Evolutionary conservation across 768 basidiomycete species (phyloP), one percentile per base, ranked within the genome.

Genomic region (Xerocomellus chrysenteron): DNA sequence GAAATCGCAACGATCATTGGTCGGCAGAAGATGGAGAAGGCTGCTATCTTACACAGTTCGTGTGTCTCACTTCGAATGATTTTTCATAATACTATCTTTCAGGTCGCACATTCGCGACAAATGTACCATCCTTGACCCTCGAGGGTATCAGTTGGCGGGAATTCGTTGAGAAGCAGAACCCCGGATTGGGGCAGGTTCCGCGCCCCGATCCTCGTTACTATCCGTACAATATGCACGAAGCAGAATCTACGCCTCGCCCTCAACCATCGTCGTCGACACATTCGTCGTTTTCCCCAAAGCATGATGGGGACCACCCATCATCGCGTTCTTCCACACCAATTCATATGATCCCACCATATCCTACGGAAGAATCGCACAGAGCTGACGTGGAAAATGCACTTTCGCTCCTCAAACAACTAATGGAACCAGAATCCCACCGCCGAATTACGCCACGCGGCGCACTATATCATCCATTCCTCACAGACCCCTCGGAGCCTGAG

Each of bases 81-180:
- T 32, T 51, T 49, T 19, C 44, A 26, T 59, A 56, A 60, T 42
- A 5, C 21, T 53, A 30, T 48, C 36, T 43, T 54, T 24, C 59
- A 98, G 96, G 91, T 68, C 90, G 97, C 30, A 88, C 87, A 3
- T 90, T 98, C 61, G 76, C 87, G 11, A 90, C 92, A n/a, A 99
- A 98, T 65, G 80, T 99, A 0, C 93, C 95, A 5, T 81, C 86
- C 16, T 74, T 97, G 16, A 79, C 84, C 8, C 73, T 78, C 48
- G 80, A 87, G 1, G 88, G 89, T 30, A 80, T 82, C 11, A 70
- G 84, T 41, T 90, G 96, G 85, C 75, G 76, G 33, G 80, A 85
- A 19, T 86, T 98, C 57, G 86, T 96, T 49, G 81, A 85, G 65
- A 80, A 74, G 47, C 84, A 90, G 55, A 96, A 97, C 63, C 94